Evolutionary conservation across 2,329 filamentous ascomycete species (phyloP).

Genomic region (Verticillium nubilum): DNA sequence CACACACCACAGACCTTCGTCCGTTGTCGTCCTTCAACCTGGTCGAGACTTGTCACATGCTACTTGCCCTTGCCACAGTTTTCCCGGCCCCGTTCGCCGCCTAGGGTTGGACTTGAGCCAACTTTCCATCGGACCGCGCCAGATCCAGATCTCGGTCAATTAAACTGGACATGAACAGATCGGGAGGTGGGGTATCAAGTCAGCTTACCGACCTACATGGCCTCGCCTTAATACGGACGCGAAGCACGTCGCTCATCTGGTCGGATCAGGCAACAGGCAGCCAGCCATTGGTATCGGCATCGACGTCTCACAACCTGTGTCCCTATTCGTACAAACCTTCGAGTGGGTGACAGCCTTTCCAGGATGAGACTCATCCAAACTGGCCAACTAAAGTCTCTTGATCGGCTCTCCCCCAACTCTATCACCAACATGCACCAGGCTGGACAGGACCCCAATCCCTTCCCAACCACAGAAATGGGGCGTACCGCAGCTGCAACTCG

Average conservation of each 20-base stretch:
- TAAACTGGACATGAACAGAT: too few species aligned
- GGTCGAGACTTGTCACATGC: too few species aligned
- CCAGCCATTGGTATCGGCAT: background rate
- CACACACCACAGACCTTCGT: background rate
- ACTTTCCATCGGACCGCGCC: too few species aligned
- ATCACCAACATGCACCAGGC: background rate
- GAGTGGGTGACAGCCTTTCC: background rate
- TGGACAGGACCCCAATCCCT: background rate
- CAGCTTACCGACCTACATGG: too few species aligned
- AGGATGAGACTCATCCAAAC: background rate
- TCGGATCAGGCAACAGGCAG: background rate
- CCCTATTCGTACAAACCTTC: background rate
- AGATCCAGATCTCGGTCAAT: too few species aligned
- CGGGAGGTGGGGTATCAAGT: too few species aligned
- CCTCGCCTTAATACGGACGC: too few species aligned
- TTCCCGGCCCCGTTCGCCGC: too few species aligned
- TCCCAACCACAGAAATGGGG: background rate
- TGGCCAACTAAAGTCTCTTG: background rate
- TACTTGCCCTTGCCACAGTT: too few species aligned
- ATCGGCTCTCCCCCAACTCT: background rate
- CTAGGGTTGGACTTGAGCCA: too few species aligned
- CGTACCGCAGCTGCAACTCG: background rate
- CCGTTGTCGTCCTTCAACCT: too few species aligned
- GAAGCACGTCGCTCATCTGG: background rate
- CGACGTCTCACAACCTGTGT: background rate